Conservation (phyloP, 495 filamentous ascomycete species). For the Pyronema domesticum region DNA sequence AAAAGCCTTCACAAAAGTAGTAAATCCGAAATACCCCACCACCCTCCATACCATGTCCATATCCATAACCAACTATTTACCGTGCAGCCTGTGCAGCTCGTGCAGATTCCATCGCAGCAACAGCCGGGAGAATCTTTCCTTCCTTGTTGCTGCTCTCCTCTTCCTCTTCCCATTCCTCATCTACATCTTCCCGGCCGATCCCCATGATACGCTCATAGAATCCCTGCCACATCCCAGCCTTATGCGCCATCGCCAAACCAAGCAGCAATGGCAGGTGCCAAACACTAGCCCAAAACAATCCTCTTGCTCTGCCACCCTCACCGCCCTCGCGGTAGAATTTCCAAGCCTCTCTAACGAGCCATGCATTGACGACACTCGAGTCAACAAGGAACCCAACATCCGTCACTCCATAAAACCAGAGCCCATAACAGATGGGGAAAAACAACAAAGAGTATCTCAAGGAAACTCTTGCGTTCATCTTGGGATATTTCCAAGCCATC, state of each 20-base stretch:
- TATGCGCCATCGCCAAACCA: conserved; percentile 78
- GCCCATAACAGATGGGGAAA: conserved; percentile 67
- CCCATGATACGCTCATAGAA: conserved; percentile 39
- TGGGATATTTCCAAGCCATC: conserved; percentile 76
- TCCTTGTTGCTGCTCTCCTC: not conserved
- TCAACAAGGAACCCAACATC: conserved; percentile 70
- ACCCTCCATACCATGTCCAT: too few species aligned
- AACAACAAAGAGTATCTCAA: conserved; percentile 73
- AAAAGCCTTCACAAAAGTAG: too few species aligned
- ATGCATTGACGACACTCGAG: conserved; percentile 65
- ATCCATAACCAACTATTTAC: too few species aligned
- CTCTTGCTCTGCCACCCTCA: conserved; percentile 60
- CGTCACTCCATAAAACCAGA: conserved; percentile 70
- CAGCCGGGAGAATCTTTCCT: too few species aligned
- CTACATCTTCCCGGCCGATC: not conserved
- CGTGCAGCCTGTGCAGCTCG: too few species aligned
- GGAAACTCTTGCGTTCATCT: conserved; percentile 66
- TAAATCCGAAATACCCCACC: too few species aligned
- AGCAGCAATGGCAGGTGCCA: conserved; percentile 89
- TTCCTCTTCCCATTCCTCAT: not conserved
- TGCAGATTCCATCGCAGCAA: too few species aligned
- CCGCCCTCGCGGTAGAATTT: conserved; percentile 67
- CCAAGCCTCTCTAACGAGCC: conserved; percentile 68
- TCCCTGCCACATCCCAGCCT: conserved; percentile 83
- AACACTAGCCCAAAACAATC: conserved; percentile 90